A percentile compares a stretch with the other conserved stretches of the same genome.
Conservation (phyloP, 495 filamentous ascomycete genomes). For the Xeromyces bisporus region DNA sequence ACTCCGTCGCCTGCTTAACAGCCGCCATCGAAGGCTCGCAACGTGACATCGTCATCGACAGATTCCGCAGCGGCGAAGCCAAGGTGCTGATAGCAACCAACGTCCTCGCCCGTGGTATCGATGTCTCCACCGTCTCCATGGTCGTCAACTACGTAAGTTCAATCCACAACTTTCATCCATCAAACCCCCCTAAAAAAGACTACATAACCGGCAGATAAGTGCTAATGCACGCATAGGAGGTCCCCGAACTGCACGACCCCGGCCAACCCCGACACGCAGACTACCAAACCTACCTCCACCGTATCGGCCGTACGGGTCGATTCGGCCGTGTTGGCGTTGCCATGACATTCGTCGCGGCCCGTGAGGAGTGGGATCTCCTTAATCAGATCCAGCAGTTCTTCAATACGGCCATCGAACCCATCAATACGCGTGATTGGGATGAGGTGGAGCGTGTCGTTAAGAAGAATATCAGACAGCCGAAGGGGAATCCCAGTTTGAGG, state of each 20-base stretch:
- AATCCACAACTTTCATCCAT: neutral
- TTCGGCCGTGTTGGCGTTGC: slow-evolving; percentile 96
- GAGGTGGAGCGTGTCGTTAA: slow-evolving; percentile 66
- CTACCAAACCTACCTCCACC: slow-evolving; percentile 89
- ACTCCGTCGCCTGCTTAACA: slow-evolving; percentile 77
- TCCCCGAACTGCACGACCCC: slow-evolving; percentile 28
- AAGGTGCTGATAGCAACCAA: slow-evolving; percentile 99
- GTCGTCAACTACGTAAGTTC: slow-evolving; percentile 76
- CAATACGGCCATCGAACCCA: slow-evolving; percentile 35
- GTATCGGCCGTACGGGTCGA: slow-evolving; percentile 91
- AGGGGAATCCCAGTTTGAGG: too few relatives aligned
- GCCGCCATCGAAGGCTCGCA: slow-evolving; percentile 68
- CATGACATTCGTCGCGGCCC: slow-evolving; percentile 77
- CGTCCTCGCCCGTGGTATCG: slow-evolving; percentile 89
- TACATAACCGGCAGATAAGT: neutral
- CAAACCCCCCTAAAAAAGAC: neutral
- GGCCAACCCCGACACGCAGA: slow-evolving; percentile 38
- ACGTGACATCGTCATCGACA: slow-evolving; percentile 71
- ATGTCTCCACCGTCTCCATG: slow-evolving; percentile 90
- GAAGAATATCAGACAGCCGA: slow-evolving; percentile 66
- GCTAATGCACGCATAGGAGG: slow-evolving; percentile 27
- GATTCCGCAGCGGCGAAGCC: slow-evolving; percentile 67
- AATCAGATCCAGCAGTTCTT: slow-evolving; percentile 62
- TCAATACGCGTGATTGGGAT: slow-evolving; percentile 68
- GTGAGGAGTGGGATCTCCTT: slow-evolving; percentile 56